Conservation (phyloP, 2,329 filamentous ascomycete genomes). For the Aureobasidium pullulans region DNA sequence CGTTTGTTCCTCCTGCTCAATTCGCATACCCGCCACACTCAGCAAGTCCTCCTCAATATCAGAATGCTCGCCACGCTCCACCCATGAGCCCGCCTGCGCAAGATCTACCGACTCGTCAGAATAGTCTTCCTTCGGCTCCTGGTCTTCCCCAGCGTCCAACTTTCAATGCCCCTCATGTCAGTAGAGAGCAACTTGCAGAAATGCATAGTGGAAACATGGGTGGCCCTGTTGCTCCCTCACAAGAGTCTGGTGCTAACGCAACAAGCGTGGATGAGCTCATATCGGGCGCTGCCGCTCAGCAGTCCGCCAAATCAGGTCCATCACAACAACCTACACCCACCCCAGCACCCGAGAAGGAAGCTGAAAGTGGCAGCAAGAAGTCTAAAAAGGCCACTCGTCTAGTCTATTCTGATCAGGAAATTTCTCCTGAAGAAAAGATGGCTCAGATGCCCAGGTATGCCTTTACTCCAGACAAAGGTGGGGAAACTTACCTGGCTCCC, state of each 20-base stretch:
- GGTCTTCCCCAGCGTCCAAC: constrained; percentile 55
- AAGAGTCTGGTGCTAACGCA: constrained; percentile 33
- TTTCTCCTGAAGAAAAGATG: constrained; percentile 87
- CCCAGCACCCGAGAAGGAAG: constrained; percentile 11
- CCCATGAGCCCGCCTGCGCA: constrained; percentile 14
- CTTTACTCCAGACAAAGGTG: constrained; percentile 45
- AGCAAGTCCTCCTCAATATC: constrained; percentile 31
- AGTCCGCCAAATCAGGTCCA: constrained; percentile 15
- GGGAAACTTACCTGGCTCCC: constrained; percentile 25
- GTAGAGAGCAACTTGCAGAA: constrained; percentile 49
- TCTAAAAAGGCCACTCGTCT: constrained; percentile 60
- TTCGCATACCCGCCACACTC: constrained; percentile 17
- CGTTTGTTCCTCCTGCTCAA: constrained; percentile 10
- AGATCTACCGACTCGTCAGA: constrained; percentile 40
- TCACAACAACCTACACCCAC: constrained; percentile 6
- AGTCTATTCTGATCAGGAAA: constrained; percentile 72
- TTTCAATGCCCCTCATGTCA: constrained; percentile 48
- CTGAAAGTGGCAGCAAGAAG: constrained; percentile 16
- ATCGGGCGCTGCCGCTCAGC: constrained; percentile 33
- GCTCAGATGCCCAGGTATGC: constrained; percentile 69
- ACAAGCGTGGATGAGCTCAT: constrained; percentile 47
- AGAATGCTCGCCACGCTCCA: constrained; percentile 7
- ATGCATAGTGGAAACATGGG: constrained; percentile 47
- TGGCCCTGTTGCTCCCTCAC: constrained; percentile 21
- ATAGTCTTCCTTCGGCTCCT: constrained; percentile 47